Base-by-base conservation (phyloP, 2,329 filamentous ascomycete genomes). In the Fusarium sp. region DNA sequence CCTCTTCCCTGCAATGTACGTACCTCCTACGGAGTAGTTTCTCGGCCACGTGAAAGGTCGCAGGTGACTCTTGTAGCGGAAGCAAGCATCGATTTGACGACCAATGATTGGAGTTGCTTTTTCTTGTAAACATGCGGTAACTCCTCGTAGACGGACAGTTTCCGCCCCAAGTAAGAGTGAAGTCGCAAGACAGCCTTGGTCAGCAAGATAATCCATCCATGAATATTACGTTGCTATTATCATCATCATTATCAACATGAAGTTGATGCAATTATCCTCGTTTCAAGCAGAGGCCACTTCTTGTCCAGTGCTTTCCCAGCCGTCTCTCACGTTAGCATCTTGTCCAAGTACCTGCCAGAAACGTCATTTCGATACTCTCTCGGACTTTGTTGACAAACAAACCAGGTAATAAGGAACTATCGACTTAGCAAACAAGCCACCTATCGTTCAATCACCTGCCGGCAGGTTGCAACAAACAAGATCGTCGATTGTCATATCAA, bases 41-140 rank as follows among this genome's bases (percentile, higher is more conserved):
- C 52, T 57, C 44, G 47, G 41, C 65, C 69, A 72, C 69, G 69
- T 72, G 65, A 72, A 58, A 71, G 36, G 59, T 54, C 46, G 52
- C 69, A 72, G 70, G 69, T 71, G 69, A 70, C 68, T 67, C 53
- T 59, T 27, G 35, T 45, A 42, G 41, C 25, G 20, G 45, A 47
- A 59, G 56, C 45, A 55, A 71, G 47, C 25, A 68, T 68, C 47
- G 17, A 31, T 38, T 57, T 22, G 15, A 42, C 17, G 29, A 42
- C 47, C 42, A 52, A 50, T 54, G n/a, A 54, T 42, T 59, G 54
- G 60, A 17, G 17, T 50, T 68, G 25, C 49, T 49, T 65, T 58
- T 71, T 58, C 62, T 41, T 29, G 38, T 29, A 39, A 65, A 44
- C n/a, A 49, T 29, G 49, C 44, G 11, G 49, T 17, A 55, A 33